Base-by-base conservation (phyloP, 2,329 filamentous ascomycete genomes). In the Botrytis paeoniae region DNA sequence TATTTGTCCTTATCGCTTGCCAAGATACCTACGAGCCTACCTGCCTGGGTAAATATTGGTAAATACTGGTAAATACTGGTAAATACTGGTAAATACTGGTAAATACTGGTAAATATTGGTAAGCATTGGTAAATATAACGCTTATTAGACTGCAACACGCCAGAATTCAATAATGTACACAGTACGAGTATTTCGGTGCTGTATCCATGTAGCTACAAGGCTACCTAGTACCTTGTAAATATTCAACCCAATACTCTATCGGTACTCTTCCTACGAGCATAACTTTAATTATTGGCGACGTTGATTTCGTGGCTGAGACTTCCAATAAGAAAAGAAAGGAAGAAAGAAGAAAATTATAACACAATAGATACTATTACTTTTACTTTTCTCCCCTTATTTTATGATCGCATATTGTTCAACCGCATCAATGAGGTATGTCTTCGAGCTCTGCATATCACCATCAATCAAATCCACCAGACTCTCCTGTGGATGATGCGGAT, bases 401-500 rank as follows among this genome's bases (percentile, higher is more conserved):
- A 54, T 54, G 12, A 57, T 57, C 65, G 48, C 65, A 41, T 62
- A 68, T 39, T 62, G 68, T 35, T 37, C 65, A 70, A 77, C 78
- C 79, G 79, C 79, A 78, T 80, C 78, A 77, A 81, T 80, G 79
- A 81, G 80, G 80, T 77, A 81, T 81, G 80, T 80, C 80, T 74
- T 80, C 80, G 76, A 80, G 77, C 48, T 32, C 60, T 76, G 75
- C 76, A 66, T 78, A 78, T 73, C 78, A 79, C 73, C 78, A 80
- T 77, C 77, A 79, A 66, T 75, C 79, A 78, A 78, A 81, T 78
- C 77, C 78, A 80, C 90, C 90, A 82, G 89, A 92, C 83, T 89
- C 88, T 74, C 86, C 87, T 74, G 83, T 85, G 79, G 85, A 90
- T 83, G 92, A 94, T 80, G 93, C 91, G 80, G 92, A 95, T 81